These are phyloP conservation scores for Oryza punctata DNA, from an alignment of 176 grass and related monocot species.

Conservation along the genomic window DNA sequence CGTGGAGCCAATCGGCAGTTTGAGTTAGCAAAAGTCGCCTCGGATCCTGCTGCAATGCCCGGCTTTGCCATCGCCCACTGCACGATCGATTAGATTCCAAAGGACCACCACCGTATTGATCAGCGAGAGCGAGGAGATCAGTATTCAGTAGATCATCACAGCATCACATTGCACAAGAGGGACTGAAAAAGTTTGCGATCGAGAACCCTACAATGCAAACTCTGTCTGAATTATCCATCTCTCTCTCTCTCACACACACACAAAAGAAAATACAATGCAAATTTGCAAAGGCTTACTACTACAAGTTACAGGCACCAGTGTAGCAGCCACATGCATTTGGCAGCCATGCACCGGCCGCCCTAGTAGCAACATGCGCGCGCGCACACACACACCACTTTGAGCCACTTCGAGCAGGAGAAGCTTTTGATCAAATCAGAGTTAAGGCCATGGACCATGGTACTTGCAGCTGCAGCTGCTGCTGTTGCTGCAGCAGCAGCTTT, in stretches of 20 bases:
- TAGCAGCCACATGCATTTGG: not conserved
- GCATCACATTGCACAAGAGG: not conserved
- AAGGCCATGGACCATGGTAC: constrained; percentile 1
- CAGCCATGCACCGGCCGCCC: no score
- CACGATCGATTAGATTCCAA: constrained; percentile 23
- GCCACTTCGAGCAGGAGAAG: not conserved
- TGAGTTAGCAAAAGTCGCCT: constrained; percentile 13
- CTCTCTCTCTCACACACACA: not conserved
- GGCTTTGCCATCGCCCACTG: not conserved
- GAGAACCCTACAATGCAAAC: not conserved
- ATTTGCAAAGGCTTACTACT: not conserved
- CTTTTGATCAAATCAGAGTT: not conserved
- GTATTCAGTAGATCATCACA: not conserved
- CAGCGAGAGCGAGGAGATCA: not conserved
- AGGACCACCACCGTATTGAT: not conserved
- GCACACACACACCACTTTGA: not conserved
- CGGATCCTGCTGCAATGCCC: not conserved
- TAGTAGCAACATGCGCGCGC: no score
- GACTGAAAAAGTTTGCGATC: not conserved
- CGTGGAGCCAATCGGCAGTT: not conserved
- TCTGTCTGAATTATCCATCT: not conserved
- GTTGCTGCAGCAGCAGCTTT: not conserved
- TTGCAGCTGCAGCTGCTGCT: no score
- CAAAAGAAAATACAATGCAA: not conserved
- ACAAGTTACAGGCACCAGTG: not conserved